Base-by-base conservation (phyloP, 129 eudicot species). In the Artemisia tridentata region DNA sequence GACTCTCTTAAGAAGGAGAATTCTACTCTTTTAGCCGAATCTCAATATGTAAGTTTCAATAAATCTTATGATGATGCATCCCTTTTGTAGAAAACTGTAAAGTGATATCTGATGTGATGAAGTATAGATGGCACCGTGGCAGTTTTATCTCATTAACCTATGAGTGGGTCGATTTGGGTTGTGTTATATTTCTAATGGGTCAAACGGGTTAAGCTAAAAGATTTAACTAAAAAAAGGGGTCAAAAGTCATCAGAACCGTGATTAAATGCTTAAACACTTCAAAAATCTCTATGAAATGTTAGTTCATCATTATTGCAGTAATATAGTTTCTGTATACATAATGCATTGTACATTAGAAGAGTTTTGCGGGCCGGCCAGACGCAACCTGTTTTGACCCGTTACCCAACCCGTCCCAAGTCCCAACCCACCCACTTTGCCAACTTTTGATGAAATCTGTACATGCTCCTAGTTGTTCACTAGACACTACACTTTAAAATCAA, bases 1-100 rank as follows among this genome's bases (percentile, higher is more conserved):
- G 89, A 88, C 11, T 74, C 72, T 68, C 96, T 91, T 46, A 85
- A 85, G 64, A 82, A 84, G 80, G 97, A 91, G 78, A 85, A 85
- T 65, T 79, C 80, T 13, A 73, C 84, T 45, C 92, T 91, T 50
- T 65, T 86, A 61, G 88, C 96, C 4, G 96, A 91, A 85, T 88
- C 86, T 43, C 77, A 84, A 25, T 88, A 91, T 47, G 97, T 91
- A 91, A 88, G 92, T 49, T 65, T 63, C 55, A 5, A 69, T 11
- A 21, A 2, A 38, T 77, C 55, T 18, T 31, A 21, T 0, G 12
- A 23, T 67, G 16, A 17, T 46, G 12, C 2, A 11, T 59, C 2
- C 2, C 9, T 1, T 31, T 59, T 59, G 11, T 60, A 0, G 4
- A 60, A 60, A 60, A 23, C 64, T 7, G 12, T 20, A 58, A 23